These are phyloP conservation scores for Cenchrus purpureus DNA, from an alignment of 176 grass and related monocot genomes.

Conservation along the genomic window DNA sequence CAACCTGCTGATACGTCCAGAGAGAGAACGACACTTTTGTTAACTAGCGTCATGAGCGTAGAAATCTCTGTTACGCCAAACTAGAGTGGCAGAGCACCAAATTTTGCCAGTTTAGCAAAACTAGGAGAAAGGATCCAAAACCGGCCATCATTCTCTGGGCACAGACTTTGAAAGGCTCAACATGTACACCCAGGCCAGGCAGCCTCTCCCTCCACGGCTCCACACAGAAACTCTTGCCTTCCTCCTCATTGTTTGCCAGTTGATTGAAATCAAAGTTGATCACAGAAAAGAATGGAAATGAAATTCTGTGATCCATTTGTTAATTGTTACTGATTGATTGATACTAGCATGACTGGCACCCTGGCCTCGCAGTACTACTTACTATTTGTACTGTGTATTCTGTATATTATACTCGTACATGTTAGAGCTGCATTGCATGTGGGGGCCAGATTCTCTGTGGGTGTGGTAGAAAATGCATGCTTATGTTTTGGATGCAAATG, in stretches of 20 bases:
- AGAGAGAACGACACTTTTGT: not conserved
- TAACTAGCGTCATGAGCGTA: not conserved
- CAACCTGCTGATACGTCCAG: not conserved
- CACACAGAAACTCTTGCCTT: slow-evolving; percentile 29
- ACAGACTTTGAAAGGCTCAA: slow-evolving; percentile 39
- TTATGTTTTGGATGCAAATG: not conserved
- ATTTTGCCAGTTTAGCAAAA: not conserved
- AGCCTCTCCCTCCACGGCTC: not conserved
- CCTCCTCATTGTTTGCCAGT: slow-evolving; percentile 31
- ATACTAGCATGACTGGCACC: not conserved
- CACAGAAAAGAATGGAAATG: not conserved
- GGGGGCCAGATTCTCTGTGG: not conserved
- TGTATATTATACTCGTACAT: not conserved
- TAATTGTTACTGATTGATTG: not conserved
- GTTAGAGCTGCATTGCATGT: not conserved
- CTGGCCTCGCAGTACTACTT: not conserved
- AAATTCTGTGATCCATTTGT: slow-evolving; percentile 9
- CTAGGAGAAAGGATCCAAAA: slow-evolving; percentile 37
- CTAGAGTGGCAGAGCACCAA: not conserved
- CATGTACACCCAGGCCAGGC: slow-evolving; percentile 6
- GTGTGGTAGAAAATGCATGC: not conserved
- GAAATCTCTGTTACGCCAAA: not conserved
- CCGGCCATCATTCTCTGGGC: slow-evolving; percentile 35
- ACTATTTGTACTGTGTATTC: not conserved
- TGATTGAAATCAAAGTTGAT: not conserved